Percentiles rank a stretch among this genome's conserved stretches.
Evolutionary conservation across 1,284 basidiomycete genomes (phyloP).

Genomic region (Pyrrhoderma lamaoense): DNA sequence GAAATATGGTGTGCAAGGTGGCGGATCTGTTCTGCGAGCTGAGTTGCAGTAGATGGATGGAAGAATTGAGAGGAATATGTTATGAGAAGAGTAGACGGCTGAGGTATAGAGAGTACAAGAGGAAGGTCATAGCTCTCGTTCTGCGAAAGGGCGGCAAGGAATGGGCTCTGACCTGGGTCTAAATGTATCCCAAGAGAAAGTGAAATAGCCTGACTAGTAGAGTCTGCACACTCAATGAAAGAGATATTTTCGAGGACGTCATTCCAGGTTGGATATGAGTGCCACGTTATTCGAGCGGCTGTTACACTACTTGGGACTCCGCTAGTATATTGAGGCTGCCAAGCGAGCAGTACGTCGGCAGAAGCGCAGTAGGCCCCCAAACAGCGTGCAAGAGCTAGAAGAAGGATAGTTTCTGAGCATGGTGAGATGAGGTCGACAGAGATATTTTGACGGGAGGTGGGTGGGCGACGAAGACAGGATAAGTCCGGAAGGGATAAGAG

Average conservation of each 20-base stretch:
- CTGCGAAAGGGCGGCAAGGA: constrained; percentile 10
- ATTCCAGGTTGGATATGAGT: constrained; percentile 29
- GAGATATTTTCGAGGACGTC: constrained; percentile 20
- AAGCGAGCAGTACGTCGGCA: constrained; percentile 34
- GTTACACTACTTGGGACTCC: constrained; percentile 1
- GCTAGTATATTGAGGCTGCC: constrained; percentile 20
- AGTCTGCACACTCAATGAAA: constrained; percentile 3
- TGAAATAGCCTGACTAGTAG: constrained; percentile 3
- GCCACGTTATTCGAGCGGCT: constrained; percentile 33
- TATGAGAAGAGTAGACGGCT: constrained; percentile 15
- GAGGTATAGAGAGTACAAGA: constrained; percentile 8
- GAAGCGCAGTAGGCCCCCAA: constrained; percentile 35
- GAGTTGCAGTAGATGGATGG: constrained; percentile 22
- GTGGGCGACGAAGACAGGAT: constrained; percentile 27
- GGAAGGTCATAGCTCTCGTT: constrained; percentile 10
- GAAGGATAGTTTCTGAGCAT: constrained; percentile 18
- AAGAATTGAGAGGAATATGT: constrained; percentile 22
- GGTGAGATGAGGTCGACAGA: not conserved
- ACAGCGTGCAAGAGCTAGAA: constrained; percentile 31
- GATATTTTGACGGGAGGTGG: not conserved
- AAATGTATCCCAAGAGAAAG: constrained; percentile 19
- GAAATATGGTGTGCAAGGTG: constrained; percentile 22
- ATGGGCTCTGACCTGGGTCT: constrained; percentile 5
- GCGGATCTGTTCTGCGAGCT: constrained; percentile 26
- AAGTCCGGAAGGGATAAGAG: constrained; percentile 31